Evolutionary conservation across 1,284 basidiomycete species (phyloP), one percentile per base, ranked within the genome.

Genomic region (Papiliotrema laurentii): DNA sequence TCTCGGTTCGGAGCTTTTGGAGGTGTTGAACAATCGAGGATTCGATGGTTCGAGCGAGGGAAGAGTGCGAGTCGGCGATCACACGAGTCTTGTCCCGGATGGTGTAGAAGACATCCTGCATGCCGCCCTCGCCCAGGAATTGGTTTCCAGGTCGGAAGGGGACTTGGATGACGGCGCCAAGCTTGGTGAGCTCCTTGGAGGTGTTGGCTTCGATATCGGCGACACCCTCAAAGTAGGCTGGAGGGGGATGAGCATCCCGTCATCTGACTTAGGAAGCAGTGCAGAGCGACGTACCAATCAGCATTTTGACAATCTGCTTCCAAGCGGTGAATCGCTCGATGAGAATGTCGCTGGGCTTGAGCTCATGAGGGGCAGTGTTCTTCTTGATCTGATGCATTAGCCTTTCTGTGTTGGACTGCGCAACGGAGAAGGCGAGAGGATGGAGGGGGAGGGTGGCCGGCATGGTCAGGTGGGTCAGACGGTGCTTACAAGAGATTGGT

Each of bases 11-110:
- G 25, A 98, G 81, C 76, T 97, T 97, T 75, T 96, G 87, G 30
- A 98, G 81, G 72, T 97, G 96, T 75, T 97, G 92, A 2, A 98
- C 94, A 62, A 98, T 97, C 14, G 91, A 96, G 38, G 87, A 89
- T 64, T 98, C 93, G 66, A 98, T 88, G 3, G 94, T 97, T 54
- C 92, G 85, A 3, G 93, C 93, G 5, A 98, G 82, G 68, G 94
- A 96, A 22, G 93, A 90, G 70, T 97, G 93, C 56, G 96, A 89
- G 76, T 98, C 94, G 9, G 94, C 92, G 59, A 97, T 91, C 51
- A 82, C 77, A 53, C 93, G 86, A 2, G 92, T 93, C 77, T 93
- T 94, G 79, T 97, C 92, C 27, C 89, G 83, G 59, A 98, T 86
- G 55, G 80, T 83, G 75, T 93, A 97, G 75, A 88, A 97, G 35